A percentile compares a stretch with the other conserved stretches of the same genome.
Conservation (phyloP, 106 monocot species). For the Dendrobium nobile region DNA sequence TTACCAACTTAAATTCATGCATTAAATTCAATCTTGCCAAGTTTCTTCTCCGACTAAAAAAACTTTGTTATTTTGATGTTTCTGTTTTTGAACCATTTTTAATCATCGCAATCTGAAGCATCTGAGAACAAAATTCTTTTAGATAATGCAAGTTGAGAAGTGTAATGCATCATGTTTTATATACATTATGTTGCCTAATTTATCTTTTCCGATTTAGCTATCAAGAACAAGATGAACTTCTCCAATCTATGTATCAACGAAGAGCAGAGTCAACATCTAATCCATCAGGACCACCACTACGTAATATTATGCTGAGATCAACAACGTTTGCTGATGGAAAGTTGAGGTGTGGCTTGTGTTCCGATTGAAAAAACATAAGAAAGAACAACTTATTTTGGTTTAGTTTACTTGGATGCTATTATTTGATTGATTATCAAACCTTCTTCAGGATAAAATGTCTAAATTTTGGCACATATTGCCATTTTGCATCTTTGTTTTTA, state of each 20-base stretch:
- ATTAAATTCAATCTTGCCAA: background rate
- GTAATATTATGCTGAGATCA: constrained; percentile 50
- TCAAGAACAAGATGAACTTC: constrained; percentile 70
- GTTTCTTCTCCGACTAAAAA: background rate
- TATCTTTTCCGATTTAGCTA: constrained; percentile 20
- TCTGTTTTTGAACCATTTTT: background rate
- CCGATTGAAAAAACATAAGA: background rate
- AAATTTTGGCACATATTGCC: background rate
- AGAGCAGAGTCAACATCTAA: constrained; percentile 55
- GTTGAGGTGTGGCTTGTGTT: constrained; percentile 36
- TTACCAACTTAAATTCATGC: background rate
- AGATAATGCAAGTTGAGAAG: background rate
- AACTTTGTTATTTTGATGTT: background rate
- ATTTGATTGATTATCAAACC: background rate
- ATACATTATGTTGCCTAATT: background rate
- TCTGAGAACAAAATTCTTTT: background rate
- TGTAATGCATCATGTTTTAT: background rate
- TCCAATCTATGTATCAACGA: constrained; percentile 35
- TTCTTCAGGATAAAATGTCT: background rate
- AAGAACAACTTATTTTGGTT: background rate
- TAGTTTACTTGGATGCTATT: background rate
- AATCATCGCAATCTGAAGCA: background rate
- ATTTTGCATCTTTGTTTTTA: background rate
- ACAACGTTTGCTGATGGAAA: constrained; percentile 51
- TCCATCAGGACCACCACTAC: constrained; percentile 35